Evolutionary conservation across 2,329 filamentous ascomycete genomes (phyloP), one percentile per base, ranked within the genome.

Genomic region (Xylariales sp.): DNA sequence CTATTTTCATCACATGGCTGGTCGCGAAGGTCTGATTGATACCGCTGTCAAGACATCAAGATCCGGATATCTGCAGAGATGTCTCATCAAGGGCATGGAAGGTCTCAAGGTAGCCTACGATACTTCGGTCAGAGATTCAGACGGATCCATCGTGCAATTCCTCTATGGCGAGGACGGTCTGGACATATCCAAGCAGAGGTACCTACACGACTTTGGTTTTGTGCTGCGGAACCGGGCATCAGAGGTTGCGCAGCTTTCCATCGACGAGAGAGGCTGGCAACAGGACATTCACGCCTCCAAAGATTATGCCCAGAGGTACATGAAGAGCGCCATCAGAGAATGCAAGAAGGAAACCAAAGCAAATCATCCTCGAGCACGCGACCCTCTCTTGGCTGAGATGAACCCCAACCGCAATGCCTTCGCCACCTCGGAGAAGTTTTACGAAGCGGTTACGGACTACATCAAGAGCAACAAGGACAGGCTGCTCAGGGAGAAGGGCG

Each of bases 1-100:
- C 64, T 98, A 91, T 63, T 98, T 98, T 73, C 93, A 98, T 77
- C 89, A 94, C 64, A 98, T 98, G 94, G 93, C 91, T 58, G 94
- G 94, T 54, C 82, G 93, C 68, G 94, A 98, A 74, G 93, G 93
- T 73, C 72, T 98, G 51, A 98, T 98, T 59, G 93, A 98, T 76
- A 98, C 93, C 15, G 93, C 93, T 49, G 93, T 98, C 63, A 98
- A 98, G 69, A 98, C 93, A 2, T 95, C 91, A 8, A 84, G 93
- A 58, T 97, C 93, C 20, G 94, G 93, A 46, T 98, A 98, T 60
- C 73, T 98, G 38, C 93, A 98, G 62, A 78, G 94, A 59, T 98
- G 93, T 74, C 76, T 98, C 48, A 94, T 98, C 69, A 98, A 98
- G 70, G 93, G 93, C 47, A 94, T 98, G 86, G 93, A 98, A 64